Base-by-base conservation (phyloP, 148 eudicot genomes). In the Vaccinium myrtillus region DNA sequence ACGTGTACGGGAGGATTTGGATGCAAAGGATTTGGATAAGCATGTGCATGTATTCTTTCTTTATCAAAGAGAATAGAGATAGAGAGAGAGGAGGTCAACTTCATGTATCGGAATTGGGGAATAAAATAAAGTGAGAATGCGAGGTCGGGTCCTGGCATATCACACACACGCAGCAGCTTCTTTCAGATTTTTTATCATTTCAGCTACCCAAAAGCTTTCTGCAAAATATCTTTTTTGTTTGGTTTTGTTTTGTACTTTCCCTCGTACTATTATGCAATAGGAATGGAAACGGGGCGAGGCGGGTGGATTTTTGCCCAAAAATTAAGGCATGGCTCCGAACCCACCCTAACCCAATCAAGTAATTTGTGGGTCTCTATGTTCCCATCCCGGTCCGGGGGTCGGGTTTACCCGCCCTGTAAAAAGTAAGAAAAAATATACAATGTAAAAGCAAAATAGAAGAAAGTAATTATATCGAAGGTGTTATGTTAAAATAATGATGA, bases 71-170 rank as follows among this genome's bases (percentile, higher is more conserved):
- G 15, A 8, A 16, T 32, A 9, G 73, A 3, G 73, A 23, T 15
- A 10, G 36, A 18, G 63, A 18, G 63, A 56, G 61, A 67, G 67
- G 27, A 61, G 39, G 74, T 69, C 74, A 69, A 12, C 27, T 69
- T 69, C 39, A 13, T 5, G 36, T 2, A 32, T 32, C 36, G 39
- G 6, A 69, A 69, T 4, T 69, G 36, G 74, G 74, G 36, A 11
- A 69, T 25, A 27, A 69, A 25, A 27, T 69, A 27, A 69, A 69
- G 74, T 4, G 13, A 36, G 23, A 63, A 8, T 69, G 74, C 74
- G 39, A 69, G 39, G 74, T 69, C 74, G 74, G 74, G 18, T 69
- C 39, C 74, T 69, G 39, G 74, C 74, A 69, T 69, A 32, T 32
- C 36, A 32, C 36, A 32, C 18, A 3, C 74, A 67, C 73, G 2